Evolutionary conservation across 2,329 filamentous ascomycete species (phyloP).

Genomic region (Penicillium sp.): DNA sequence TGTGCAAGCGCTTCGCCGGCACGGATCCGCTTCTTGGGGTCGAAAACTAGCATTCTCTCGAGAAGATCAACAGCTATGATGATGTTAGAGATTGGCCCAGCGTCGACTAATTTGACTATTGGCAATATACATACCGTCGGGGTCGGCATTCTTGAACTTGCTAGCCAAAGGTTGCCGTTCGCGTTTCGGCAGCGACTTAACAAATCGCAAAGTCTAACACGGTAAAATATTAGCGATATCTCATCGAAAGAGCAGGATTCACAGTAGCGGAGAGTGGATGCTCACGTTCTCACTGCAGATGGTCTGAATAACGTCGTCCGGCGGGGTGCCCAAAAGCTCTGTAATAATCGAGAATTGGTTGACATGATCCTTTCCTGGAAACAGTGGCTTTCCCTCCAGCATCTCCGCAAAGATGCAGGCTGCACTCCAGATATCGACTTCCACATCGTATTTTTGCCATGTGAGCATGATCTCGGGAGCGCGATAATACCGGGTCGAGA

Average conservation of each 20-base stretch:
- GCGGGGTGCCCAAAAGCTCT: slow-evolving; percentile 87
- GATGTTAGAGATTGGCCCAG: not conserved
- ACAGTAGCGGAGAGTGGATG: slow-evolving; percentile 6
- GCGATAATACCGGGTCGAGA: slow-evolving; percentile 94
- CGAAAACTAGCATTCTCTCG: slow-evolving; percentile 95
- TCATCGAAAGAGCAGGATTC: too few species aligned
- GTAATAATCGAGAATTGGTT: slow-evolving; percentile 99
- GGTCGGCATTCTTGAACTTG: slow-evolving; percentile 94
- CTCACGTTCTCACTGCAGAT: slow-evolving; percentile 96
- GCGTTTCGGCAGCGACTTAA: too few species aligned
- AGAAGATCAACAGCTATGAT: slow-evolving; percentile 88
- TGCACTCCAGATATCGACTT: slow-evolving; percentile 98
- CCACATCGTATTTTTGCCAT: slow-evolving; percentile 98
- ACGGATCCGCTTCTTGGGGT: slow-evolving; percentile 89
- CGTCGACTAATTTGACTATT: too few species aligned
- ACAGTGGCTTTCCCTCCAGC: too few species aligned
- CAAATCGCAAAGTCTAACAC: slow-evolving; percentile 80
- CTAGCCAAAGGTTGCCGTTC: slow-evolving; percentile 71
- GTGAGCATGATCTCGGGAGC: slow-evolving; percentile 99
- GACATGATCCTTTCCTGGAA: too few species aligned
- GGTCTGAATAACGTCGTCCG: slow-evolving; percentile 95
- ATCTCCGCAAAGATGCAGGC: slow-evolving; percentile 98
- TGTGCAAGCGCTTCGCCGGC: slow-evolving; percentile 78
- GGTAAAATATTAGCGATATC: slow-evolving; percentile 19
- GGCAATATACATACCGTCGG: slow-evolving; percentile 56